Conservation (phyloP, 163 green algal species). For the Scenedesmus sp. region DNA sequence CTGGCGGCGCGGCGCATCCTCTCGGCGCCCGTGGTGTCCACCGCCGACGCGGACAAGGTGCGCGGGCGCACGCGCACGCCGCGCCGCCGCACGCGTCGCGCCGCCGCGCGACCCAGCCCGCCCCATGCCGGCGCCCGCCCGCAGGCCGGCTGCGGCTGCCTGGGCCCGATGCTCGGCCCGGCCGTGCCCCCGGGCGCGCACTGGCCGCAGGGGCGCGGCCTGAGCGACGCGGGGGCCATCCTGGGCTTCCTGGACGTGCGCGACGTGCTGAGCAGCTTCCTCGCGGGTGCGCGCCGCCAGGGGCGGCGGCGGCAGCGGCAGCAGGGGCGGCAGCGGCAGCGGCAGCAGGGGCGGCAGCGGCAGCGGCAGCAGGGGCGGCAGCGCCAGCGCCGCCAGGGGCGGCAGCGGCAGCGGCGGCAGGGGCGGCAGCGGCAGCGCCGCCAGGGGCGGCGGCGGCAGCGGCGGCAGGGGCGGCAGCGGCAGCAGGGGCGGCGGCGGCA, state of each 20-base stretch:
- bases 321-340: too few relatives aligned
- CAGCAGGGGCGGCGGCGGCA: not conserved
- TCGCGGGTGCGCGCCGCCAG: constrained; percentile 35
- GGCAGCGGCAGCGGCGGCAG: too few relatives aligned
- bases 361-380: too few relatives aligned
- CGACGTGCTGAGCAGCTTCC: constrained; percentile 50
- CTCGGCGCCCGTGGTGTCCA: constrained; percentile 46
- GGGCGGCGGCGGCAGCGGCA: too few relatives aligned
- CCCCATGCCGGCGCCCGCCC: not conserved
- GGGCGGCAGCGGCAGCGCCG: too few relatives aligned
- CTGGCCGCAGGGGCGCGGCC: constrained; percentile 42
- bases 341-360: too few relatives aligned
- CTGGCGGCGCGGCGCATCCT: constrained; percentile 47
- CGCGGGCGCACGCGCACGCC: not conserved
- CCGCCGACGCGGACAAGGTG: constrained; percentile 13
- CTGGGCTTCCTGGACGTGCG: constrained; percentile 56
- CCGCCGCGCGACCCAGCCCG: too few relatives aligned
- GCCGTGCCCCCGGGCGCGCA: constrained; percentile 7
- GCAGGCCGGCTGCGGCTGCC: constrained; percentile 27
- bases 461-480: too few relatives aligned
- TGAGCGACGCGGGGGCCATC: constrained; percentile 33
- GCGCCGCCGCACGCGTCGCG: not conserved
- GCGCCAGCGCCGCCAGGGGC: too few relatives aligned
- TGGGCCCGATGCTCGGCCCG: constrained; percentile 4
- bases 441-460: too few relatives aligned